phyloP scores from a whole-genome alignment of 2,329 filamentous ascomycete species.

The Fusarium coffeatum region DNA sequence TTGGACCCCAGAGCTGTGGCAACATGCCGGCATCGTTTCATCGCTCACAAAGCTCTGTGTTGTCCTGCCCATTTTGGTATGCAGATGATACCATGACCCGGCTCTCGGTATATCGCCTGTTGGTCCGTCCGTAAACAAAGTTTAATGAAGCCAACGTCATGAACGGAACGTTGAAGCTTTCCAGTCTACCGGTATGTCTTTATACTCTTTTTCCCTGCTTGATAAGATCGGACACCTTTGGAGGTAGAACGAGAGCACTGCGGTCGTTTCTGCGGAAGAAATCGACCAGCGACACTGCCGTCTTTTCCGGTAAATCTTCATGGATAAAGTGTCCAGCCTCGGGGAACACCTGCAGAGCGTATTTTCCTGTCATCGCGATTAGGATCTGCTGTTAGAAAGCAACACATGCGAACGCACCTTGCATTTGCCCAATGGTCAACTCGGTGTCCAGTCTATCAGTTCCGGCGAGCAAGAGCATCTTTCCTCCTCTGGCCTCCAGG shows the following conservation, averaged over 20 bases:
- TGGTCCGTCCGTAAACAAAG: conserved; percentile 6
- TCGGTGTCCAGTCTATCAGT: conserved; percentile 93
- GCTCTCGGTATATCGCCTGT: not conserved
- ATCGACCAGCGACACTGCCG: conserved; percentile 84
- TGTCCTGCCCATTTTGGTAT: conserved; percentile 10
- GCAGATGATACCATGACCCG: conserved; percentile 1
- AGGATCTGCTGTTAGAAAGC: conserved; percentile 11
- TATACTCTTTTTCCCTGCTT: conserved; percentile 71
- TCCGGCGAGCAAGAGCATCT: conserved; percentile 85
- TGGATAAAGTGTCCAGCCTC: conserved; percentile 97
- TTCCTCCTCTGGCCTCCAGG: conserved; percentile 81
- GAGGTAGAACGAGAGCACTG: conserved; percentile 84
- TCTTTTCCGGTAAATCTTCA: conserved; percentile 92
- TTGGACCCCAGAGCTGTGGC: not conserved
- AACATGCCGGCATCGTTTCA: conserved; percentile 4
- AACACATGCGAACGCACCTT: conserved; percentile 68
- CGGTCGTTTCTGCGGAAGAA: conserved; percentile 94
- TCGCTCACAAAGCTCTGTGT: not conserved
- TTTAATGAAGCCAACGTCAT: conserved; percentile 19
- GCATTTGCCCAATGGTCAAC: conserved; percentile 96
- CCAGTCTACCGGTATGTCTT: not conserved
- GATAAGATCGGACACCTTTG: conserved; percentile 84
- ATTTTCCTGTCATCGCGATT: conserved; percentile 74
- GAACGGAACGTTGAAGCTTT: conserved; percentile 4
- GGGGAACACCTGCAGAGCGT: conserved; percentile 92